Conservation (phyloP, 306 rosid species). For the Cicer cuneatum region DNA sequence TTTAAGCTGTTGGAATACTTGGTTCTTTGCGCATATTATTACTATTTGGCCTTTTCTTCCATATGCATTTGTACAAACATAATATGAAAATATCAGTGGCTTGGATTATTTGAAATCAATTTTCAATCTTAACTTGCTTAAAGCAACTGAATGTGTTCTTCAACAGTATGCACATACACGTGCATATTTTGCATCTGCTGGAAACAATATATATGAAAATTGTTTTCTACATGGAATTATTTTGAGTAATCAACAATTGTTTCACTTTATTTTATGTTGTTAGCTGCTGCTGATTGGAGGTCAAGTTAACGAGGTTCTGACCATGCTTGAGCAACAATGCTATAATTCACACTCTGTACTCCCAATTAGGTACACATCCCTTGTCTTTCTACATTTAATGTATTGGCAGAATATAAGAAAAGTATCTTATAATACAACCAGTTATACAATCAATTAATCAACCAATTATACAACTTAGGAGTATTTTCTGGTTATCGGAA, state of each 20-base stretch:
- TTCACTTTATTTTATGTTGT: constrained; percentile 39
- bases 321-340: constrained; percentile 60
- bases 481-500: too few species aligned
- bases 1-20: constrained; percentile 14
- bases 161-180: background rate
- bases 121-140: constrained; percentile 22
- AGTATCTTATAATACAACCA: too few species aligned
- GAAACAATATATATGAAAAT: constrained; percentile 12
- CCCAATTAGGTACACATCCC: constrained; percentile 62
- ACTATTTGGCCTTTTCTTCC: constrained; percentile 1
- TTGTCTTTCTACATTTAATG: constrained; percentile 20
- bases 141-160: constrained; percentile 6
- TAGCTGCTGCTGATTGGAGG: constrained; percentile 82
- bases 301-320: constrained; percentile 65
- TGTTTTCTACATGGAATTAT: constrained; percentile 21
- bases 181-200: constrained; percentile 25
- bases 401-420: too few species aligned
- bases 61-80: background rate
- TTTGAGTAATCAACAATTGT: constrained; percentile 15
- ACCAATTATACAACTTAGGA: too few species aligned
- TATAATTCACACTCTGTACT: constrained; percentile 51
- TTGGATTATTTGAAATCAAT: constrained; percentile 32
- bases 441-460: too few species aligned
- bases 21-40: constrained; percentile 13
- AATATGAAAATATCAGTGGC: constrained; percentile 3